A percentile compares a stretch with the other conserved stretches of the same genome.
Conservation (phyloP, 2,329 filamentous ascomycete genomes). For the Arthrinium puccinioides region DNA sequence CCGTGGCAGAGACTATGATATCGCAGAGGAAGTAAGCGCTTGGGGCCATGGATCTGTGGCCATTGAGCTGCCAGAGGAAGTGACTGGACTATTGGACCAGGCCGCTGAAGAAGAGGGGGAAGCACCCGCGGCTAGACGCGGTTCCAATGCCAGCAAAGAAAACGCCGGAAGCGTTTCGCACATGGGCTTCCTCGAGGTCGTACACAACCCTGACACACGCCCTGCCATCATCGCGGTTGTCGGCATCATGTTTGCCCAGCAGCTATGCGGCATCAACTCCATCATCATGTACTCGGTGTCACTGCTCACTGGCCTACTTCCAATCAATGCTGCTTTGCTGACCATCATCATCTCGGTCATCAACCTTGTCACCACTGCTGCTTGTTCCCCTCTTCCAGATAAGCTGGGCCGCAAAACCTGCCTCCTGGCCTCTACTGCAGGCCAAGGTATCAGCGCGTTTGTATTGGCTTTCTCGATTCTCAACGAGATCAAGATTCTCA, state of each 20-base stretch:
- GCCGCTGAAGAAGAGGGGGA: conserved; percentile 25
- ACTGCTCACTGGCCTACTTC: conserved; percentile 72
- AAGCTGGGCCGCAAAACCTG: conserved; percentile 81
- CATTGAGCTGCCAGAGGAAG: conserved; percentile 57
- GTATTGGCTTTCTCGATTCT: conserved; percentile 76
- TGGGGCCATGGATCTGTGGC: conserved; percentile 43
- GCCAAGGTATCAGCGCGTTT: conserved; percentile 75
- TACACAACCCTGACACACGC: conserved; percentile 60
- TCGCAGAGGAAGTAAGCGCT: conserved; percentile 63
- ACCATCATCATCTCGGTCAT: conserved; percentile 82
- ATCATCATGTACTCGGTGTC: conserved; percentile 99
- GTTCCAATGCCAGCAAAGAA: conserved; percentile 14
- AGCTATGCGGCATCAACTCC: conserved; percentile 90
- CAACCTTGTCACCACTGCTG: conserved; percentile 77
- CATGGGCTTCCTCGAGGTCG: conserved; percentile 57
- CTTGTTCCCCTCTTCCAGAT: conserved; percentile 79
- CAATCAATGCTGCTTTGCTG: conserved; percentile 72
- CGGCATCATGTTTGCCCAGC: conserved; percentile 87
- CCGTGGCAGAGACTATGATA: conserved; percentile 59
- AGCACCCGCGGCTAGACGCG: conserved; percentile 28
- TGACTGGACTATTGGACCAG: conserved; percentile 46
- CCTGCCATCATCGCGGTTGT: conserved; percentile 76
- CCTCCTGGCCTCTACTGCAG: conserved; percentile 72
- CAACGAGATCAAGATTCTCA: conserved; percentile 63
- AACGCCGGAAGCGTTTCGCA: conserved; percentile 24